Conservation (phyloP, 2,329 filamentous ascomycete genomes). For the Aspergillus neoniger region DNA sequence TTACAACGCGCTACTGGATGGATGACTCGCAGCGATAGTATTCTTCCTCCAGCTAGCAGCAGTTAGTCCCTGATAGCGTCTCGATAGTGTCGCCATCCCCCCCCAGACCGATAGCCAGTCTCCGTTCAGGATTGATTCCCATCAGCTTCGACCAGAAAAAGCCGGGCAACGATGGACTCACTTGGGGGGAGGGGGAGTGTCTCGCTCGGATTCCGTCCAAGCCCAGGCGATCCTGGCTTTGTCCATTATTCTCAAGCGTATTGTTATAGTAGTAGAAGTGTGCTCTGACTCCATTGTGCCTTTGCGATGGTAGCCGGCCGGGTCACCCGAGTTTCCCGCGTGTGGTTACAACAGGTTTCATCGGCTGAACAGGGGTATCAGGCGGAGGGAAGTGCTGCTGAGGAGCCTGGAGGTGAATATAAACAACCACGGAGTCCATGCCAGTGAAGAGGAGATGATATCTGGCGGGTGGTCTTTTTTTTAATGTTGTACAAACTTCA, state of each 20-base stretch:
- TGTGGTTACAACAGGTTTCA: constrained; percentile 18
- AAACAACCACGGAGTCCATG: constrained; percentile 1
- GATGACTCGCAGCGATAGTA: constrained; percentile 13
- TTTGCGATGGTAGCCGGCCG: not conserved
- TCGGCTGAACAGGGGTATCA: constrained; percentile 12
- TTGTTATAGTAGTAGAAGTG: not conserved
- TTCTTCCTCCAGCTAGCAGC: not conserved
- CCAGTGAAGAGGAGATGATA: not conserved
- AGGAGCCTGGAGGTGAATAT: constrained; percentile 1
- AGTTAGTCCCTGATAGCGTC: not conserved
- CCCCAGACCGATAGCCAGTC: constrained; percentile 9
- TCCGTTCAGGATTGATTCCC: not conserved
- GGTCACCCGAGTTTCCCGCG: constrained; percentile 21
- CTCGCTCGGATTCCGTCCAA: not conserved
- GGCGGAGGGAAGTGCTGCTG: not conserved
- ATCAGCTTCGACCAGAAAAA: not conserved
- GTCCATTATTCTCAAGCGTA: not conserved
- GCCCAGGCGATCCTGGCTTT: not conserved
- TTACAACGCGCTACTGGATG: constrained; percentile 1
- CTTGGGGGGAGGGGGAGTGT: not conserved
- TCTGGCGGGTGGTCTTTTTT: not conserved
- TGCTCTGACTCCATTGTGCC: not conserved
- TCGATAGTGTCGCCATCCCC: not conserved
- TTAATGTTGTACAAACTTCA: not conserved
- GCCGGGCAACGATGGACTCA: constrained; percentile 3